Evolutionary conservation across 257 asterid species (phyloP).

Genomic region (Thymus mandschuricus): DNA sequence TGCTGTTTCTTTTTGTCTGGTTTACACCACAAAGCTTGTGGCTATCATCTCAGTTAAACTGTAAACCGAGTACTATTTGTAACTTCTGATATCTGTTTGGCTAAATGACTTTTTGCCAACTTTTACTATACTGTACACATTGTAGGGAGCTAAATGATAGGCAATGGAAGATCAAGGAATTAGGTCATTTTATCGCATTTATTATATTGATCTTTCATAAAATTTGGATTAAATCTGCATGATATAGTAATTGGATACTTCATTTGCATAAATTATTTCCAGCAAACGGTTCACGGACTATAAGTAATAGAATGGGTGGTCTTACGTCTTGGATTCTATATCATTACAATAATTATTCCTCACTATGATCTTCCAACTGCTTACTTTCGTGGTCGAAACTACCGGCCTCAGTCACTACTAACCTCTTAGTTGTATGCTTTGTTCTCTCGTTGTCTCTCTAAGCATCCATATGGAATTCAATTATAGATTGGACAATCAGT

Average conservation of each 20-base stretch:
- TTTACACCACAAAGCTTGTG: conserved; percentile 28
- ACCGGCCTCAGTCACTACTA: not conserved
- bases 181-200: conserved; percentile 2
- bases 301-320: not conserved
- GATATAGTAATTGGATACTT: not conserved
- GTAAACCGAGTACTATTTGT: conserved; percentile 15
- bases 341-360: not conserved
- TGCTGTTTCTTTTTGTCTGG: conserved; percentile 15
- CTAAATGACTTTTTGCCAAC: conserved; percentile 8
- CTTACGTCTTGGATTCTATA: not conserved
- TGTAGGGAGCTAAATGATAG: not conserved
- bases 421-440: not conserved
- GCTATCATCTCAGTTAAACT: conserved; percentile 18
- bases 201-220: not conserved
- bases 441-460: not conserved
- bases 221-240: not conserved
- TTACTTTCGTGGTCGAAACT: not conserved
- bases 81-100: conserved; percentile 13
- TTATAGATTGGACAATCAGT: not conserved
- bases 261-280: not conserved
- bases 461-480: no score
- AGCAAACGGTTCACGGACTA: not conserved
- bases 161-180: conserved; percentile 3
- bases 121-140: not conserved
- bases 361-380: not conserved